Evolutionary conservation across 257 asterid species (phyloP).

Genomic region (Striga asiatica): DNA sequence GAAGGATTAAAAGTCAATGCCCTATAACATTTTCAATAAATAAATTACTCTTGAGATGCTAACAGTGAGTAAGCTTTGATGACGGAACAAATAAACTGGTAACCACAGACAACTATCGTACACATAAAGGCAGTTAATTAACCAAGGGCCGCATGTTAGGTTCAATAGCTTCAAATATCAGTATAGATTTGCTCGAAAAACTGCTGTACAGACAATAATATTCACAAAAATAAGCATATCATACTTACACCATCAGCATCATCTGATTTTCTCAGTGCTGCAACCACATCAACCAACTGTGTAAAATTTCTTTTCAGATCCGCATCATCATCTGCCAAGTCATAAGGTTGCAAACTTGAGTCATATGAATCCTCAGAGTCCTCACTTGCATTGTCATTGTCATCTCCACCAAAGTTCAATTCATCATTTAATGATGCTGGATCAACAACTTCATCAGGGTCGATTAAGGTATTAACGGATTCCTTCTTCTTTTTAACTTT

Average conservation of each 20-base stretch:
- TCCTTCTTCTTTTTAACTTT: constrained; percentile 26
- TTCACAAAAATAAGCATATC: not conserved
- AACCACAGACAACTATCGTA: constrained; percentile 4
- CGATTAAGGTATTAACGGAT: constrained; percentile 30
- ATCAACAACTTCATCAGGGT: constrained; percentile 89
- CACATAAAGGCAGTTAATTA: constrained; percentile 10
- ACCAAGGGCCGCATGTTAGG: constrained; percentile 2
- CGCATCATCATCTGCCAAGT: constrained; percentile 69
- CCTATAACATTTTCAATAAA: constrained; percentile 4
- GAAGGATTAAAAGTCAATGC: too few species aligned
- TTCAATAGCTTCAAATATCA: constrained; percentile 7
- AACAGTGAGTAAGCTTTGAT: constrained; percentile 4
- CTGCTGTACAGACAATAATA: constrained; percentile 10
- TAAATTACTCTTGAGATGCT: not conserved
- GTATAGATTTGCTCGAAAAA: constrained; percentile 5
- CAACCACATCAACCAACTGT: constrained; percentile 88
- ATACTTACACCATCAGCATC: constrained; percentile 87
- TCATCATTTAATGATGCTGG: constrained; percentile 48
- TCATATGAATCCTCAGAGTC: constrained; percentile 56
- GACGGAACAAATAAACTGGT: not conserved
- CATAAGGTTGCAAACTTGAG: constrained; percentile 74
- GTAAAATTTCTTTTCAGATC: constrained; percentile 67
- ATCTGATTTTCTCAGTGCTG: constrained; percentile 79
- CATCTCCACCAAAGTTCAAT: constrained; percentile 35
- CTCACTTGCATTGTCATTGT: constrained; percentile 54